Conservation (phyloP, 441 rosid species). For the Mallotus japonicus region DNA sequence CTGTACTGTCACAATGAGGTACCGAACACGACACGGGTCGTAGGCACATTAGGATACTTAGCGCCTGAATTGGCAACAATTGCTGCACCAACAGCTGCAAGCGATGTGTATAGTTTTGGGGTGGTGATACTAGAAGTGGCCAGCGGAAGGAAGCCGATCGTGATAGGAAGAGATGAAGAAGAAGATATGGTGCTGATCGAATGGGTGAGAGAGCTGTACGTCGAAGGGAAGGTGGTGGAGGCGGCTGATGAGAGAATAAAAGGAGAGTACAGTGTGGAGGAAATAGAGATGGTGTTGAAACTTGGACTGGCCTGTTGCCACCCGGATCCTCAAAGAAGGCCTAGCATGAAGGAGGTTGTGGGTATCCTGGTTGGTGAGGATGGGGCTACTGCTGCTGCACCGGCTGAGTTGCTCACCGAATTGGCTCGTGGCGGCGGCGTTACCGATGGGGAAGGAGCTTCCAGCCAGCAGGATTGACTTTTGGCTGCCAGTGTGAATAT, state of each 20-base stretch:
- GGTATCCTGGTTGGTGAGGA: slow-evolving; percentile 60
- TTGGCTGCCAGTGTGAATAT: slow-evolving; percentile 20
- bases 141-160: slow-evolving; percentile 84
- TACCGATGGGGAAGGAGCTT: slow-evolving; percentile 12
- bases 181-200: slow-evolving; percentile 75
- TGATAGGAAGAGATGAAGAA: slow-evolving; percentile 49
- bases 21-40: slow-evolving; percentile 81
- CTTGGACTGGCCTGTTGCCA: slow-evolving; percentile 78
- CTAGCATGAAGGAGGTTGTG: slow-evolving; percentile 71
- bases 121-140: slow-evolving; percentile 83
- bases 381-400: slow-evolving; percentile 36
- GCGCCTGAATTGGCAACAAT: slow-evolving; percentile 91
- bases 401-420: slow-evolving; percentile 49
- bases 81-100: slow-evolving; percentile 71
- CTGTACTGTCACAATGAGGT: slow-evolving; percentile 79
- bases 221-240: slow-evolving; percentile 61
- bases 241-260: slow-evolving; percentile 64
- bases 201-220: slow-evolving; percentile 71
- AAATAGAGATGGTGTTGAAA: slow-evolving; percentile 75
- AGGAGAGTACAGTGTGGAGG: slow-evolving; percentile 53
- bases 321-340: slow-evolving; percentile 68
- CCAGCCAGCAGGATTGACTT: not conserved
- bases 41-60: slow-evolving; percentile 88
- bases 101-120: slow-evolving; percentile 88
- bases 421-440: slow-evolving; percentile 28